Base-by-base conservation (phyloP, 352 stramenopile genomes). In the Thraustochytrium sp. region DNA sequence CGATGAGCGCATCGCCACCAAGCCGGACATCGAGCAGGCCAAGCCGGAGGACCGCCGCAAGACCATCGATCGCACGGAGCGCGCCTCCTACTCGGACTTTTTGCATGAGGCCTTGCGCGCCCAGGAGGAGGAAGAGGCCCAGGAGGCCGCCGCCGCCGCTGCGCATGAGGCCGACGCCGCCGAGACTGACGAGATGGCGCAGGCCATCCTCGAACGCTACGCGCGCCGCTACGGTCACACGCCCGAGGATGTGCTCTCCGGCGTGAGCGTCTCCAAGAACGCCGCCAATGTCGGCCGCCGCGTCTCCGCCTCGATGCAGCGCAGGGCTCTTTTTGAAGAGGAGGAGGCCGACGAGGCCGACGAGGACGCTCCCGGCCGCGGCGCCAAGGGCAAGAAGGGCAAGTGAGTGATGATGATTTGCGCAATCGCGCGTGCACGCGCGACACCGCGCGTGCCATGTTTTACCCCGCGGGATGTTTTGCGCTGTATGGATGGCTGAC, bases 11-110 rank as follows among this genome's bases (percentile, higher is more conserved):
- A 11, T 80, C 13, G 49, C 65, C 16, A 77, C 65, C 3, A 80
- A 80, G 49, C 68, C 68, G 4, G 68, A 76, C 68, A 80, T 80
- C 31, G 23, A 61, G 5, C 16, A 80, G 68, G 44, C 68, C 34
- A 80, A 5, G 18, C 68, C 68, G 11, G 68, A 80, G 49, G 68
- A 80, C n/a, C 68, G 68, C 31, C 68, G 68, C 68, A 80, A 64
- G 40, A 80, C 68, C 9, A 80, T 80, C 51, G 68, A 80, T 23
- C 42, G 68, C 44, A 65, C 11, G 26, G 68, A 80, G 44, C 44
- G 68, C n/a, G 42, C 48, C 2, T 13, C 18, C 5, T 80, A 34
- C 38, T 80, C 68, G 0, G 46, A 80, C 23, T 11, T 80, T 18
- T 23, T 80, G 21, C 31, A 80, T 26, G 68, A 80, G 40, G 68